Evolutionary conservation across 2,329 filamentous ascomycete genomes (phyloP).

Genomic region (Nemania bipapillata): DNA sequence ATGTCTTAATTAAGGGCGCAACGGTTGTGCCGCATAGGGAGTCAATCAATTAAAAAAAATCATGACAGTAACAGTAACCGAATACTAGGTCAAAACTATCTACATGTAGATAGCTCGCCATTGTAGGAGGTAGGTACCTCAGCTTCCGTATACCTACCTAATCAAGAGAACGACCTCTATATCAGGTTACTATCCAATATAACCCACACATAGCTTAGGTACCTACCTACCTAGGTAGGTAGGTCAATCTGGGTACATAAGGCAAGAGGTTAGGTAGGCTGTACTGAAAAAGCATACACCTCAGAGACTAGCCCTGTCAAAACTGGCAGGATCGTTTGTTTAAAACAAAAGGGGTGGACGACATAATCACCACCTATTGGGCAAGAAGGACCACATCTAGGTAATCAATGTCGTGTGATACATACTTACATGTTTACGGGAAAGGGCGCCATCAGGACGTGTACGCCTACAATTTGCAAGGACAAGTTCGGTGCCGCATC

Average conservation of each 20-base stretch:
- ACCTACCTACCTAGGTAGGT: neutral
- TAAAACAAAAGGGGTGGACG: slow-evolving; percentile 22
- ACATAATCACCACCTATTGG: neutral
- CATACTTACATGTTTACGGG: neutral
- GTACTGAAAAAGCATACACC: slow-evolving; percentile 2
- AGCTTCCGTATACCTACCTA: too few species aligned
- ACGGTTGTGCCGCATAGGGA: slow-evolving; percentile 21
- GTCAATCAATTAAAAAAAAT: slow-evolving; percentile 9
- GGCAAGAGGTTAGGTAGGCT: neutral
- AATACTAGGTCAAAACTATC: too few species aligned
- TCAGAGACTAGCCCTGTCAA: slow-evolving; percentile 6
- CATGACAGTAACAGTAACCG: slow-evolving; percentile 4
- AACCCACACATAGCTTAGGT: neutral
- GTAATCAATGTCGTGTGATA: slow-evolving; percentile 9
- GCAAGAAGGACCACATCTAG: slow-evolving; percentile 1
- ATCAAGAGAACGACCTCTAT: too few species aligned
- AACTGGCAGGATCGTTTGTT: slow-evolving; percentile 27
- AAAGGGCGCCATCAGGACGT: slow-evolving; percentile 20
- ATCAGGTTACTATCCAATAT: neutral
- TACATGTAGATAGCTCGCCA: too few species aligned
- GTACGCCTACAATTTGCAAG: slow-evolving; percentile 25
- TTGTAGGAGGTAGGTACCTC: too few species aligned
- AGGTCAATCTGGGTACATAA: neutral
- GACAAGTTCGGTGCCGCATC: slow-evolving; percentile 5
- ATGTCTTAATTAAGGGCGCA: slow-evolving; percentile 20